phyloP scores from a whole-genome alignment of 164 flowering plant species.

The Protea cynaroides region DNA sequence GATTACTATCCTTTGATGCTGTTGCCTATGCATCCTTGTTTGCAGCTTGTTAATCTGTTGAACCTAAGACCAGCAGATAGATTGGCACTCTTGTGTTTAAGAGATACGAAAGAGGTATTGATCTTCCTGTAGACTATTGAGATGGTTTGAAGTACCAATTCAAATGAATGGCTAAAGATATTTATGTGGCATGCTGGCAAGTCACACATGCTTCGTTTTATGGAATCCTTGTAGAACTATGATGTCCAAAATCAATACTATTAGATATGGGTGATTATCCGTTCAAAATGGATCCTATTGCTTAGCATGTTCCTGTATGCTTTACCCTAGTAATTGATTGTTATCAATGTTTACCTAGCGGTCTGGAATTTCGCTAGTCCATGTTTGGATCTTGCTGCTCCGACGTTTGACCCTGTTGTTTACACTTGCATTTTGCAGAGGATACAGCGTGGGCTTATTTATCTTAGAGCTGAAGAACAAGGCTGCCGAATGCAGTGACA shows the following conservation, averaged over 20 bases:
- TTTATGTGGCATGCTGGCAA: no score
- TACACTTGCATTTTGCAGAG: slow-evolving; percentile 35
- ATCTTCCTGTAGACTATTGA: not conserved
- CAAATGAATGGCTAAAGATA: no score
- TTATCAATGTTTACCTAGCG: not conserved
- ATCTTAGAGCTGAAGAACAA: slow-evolving; percentile 44
- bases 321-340: not conserved
- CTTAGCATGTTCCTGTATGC: not conserved
- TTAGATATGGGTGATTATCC: no score
- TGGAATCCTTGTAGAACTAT: no score
- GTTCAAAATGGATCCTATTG: not conserved
- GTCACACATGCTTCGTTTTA: no score
- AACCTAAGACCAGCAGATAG: slow-evolving; percentile 67
- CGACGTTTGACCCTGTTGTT: not conserved
- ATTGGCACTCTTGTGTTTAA: slow-evolving; percentile 67
- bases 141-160: not conserved
- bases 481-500: slow-evolving; percentile 47
- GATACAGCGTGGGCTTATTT: slow-evolving; percentile 48
- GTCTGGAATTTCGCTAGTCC: not conserved
- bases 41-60: slow-evolving; percentile 69
- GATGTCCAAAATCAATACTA: no score
- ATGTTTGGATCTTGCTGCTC: not conserved
- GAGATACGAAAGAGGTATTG: slow-evolving; percentile 75
- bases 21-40: slow-evolving; percentile 9
- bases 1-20: not conserved